These are phyloP conservation scores for Pythium aquatile DNA, from an alignment of 352 stramenopile genomes.

Conservation along the genomic window DNA sequence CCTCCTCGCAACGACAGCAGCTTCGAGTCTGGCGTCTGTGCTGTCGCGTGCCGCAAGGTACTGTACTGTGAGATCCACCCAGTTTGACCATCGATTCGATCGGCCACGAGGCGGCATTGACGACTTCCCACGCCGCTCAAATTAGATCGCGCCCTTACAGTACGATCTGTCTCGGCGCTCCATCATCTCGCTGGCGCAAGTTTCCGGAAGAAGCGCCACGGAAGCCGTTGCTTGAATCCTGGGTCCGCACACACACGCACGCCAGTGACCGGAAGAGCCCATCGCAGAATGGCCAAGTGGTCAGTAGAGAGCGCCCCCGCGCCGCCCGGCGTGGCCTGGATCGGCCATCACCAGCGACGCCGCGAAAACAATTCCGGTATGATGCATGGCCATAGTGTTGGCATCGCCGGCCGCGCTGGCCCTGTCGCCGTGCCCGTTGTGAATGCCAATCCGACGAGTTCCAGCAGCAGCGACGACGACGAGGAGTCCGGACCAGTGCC, in stretches of 20 bases:
- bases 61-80: background rate
- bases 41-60: background rate
- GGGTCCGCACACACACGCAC: background rate
- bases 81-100: background rate
- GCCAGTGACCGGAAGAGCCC: background rate
- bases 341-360: constrained; percentile 17
- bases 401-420: background rate
- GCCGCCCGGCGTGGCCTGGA: constrained; percentile 17
- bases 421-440: background rate
- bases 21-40: constrained; percentile 3
- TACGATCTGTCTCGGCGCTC: background rate
- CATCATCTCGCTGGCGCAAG: constrained; percentile 12
- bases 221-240: background rate
- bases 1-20: background rate
- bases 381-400: constrained; percentile 9
- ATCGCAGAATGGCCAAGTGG: constrained; percentile 26
- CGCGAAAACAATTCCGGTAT: constrained; percentile 33
- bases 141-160: background rate
- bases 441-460: constrained; percentile 7
- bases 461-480: constrained; percentile 19
- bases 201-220: background rate
- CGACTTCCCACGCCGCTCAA: constrained; percentile 7
- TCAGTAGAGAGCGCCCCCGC: constrained; percentile 16
- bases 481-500: constrained; percentile 26
- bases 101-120: constrained; percentile 2